Conservation (phyloP, 2,329 filamentous ascomycete species). For the Fusarium burgessii region DNA sequence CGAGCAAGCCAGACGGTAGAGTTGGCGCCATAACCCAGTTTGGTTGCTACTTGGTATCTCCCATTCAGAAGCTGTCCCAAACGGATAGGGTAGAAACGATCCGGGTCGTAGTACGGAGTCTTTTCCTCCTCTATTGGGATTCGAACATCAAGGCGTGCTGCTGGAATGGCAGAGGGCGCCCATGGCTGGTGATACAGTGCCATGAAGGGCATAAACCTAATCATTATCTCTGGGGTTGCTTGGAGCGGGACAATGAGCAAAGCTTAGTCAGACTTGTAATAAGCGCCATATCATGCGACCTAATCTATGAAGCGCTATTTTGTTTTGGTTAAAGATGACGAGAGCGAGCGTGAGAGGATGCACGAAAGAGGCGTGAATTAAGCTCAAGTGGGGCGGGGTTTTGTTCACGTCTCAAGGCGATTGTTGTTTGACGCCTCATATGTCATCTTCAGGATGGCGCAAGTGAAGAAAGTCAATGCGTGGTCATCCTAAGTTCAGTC, state of each 20-base stretch:
- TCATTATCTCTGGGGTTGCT: not conserved
- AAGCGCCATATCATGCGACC: not conserved
- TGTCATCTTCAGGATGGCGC: not conserved
- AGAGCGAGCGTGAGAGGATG: not conserved
- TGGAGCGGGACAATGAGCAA: not conserved
- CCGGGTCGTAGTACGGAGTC: slow-evolving; percentile 22
- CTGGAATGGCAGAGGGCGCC: slow-evolving; percentile 11
- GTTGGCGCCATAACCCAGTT: slow-evolving; percentile 37
- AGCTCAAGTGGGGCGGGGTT: not conserved
- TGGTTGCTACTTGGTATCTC: slow-evolving; percentile 39
- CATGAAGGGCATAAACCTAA: not conserved
- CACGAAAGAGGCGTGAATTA: not conserved
- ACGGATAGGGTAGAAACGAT: slow-evolving; percentile 32
- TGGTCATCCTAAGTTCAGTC: not conserved
- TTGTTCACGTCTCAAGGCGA: not conserved
- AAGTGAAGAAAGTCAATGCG: too few relatives aligned
- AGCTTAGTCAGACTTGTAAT: not conserved
- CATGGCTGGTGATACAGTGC: slow-evolving; percentile 15
- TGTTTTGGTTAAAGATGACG: not conserved
- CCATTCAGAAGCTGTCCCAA: slow-evolving; percentile 31
- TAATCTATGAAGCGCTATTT: not conserved
- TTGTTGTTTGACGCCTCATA: not conserved
- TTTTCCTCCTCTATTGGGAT: slow-evolving; percentile 34
- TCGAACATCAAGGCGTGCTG: slow-evolving; percentile 23
- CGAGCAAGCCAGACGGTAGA: slow-evolving; percentile 45